Conservation (phyloP, 495 filamentous ascomycete species). For the Daldinia vernicosa region DNA sequence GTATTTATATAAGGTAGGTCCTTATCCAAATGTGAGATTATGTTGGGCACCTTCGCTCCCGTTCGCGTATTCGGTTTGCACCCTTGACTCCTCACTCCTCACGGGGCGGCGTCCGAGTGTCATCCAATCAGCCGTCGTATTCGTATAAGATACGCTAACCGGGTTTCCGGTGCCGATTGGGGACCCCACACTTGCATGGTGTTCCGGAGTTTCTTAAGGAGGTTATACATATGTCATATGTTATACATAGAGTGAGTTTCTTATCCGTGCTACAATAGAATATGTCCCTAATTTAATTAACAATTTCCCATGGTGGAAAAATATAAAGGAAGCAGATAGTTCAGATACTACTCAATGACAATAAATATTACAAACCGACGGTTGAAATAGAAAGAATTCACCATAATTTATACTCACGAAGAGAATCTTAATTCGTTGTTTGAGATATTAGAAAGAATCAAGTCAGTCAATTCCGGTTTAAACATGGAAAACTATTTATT, state of each 20-base stretch:
- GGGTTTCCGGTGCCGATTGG: neutral
- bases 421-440: too few species aligned
- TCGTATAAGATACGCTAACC: constrained; percentile 1
- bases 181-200: neutral
- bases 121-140: neutral
- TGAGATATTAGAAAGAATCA: too few species aligned
- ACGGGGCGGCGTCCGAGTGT: neutral
- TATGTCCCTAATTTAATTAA: too few species aligned
- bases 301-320: too few species aligned
- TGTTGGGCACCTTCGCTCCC: neutral
- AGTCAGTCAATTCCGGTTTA: neutral
- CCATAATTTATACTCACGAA: too few species aligned
- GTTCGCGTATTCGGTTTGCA: neutral
- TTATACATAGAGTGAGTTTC: too few species aligned
- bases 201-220: neutral
- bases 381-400: too few species aligned
- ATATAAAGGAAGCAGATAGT: too few species aligned
- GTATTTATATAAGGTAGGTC: neutral
- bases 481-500: neutral
- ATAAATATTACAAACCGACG: too few species aligned
- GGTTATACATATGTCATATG: too few species aligned
- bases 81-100: neutral
- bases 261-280: too few species aligned
- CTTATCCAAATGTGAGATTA: neutral
- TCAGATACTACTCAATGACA: too few species aligned